Base-by-base conservation (phyloP, 768 basidiomycete species). In the Tulasnella sp. region DNA sequence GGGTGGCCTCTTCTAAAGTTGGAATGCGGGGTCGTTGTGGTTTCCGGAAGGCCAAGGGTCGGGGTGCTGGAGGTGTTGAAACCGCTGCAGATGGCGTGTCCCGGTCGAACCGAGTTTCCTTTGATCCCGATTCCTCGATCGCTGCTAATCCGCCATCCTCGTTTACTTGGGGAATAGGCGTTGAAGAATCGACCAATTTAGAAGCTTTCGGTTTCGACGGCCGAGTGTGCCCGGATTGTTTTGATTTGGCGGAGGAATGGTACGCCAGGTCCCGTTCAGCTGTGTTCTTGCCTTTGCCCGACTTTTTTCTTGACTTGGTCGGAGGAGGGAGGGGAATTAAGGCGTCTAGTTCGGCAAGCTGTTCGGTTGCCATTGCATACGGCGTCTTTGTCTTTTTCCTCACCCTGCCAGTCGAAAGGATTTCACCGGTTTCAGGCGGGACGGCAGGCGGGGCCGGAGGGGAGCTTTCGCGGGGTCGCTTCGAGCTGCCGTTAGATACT, bases 371-470 rank as follows among this genome's bases (percentile, higher is more conserved):
- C 69, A 80, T 34, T 31, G 72, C 79, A 20, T 72, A 74, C 40
- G 74, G 69, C 8, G 79, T 80, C 72, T 80, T 80, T 18, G 79
- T 73, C 72, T 73, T 80, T 22, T 80, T 80, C 46, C 79, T 69
- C 44, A 48, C 79, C n/a, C 69, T 46, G 16, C 79, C 79, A 34
- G 41, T 80, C 46, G 58, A 50, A 41, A 77, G 76, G 46, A 78
- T 64, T n/a, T 78, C 77, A 6, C 40, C 31, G 24, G 64, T 41
- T n/a, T 54, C 50, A 37, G 77, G 50, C 16, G 44, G 54, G 3
- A n/a, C 24, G 24, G 40, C 41, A 8, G 42, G 31, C 41, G 34
- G 77, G 12, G 58, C 41, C 9, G 77, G 76, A 2, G 76, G 76
- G 3, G 76, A 50, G 46, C 31, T 46, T 58, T 76, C 76, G 9